phyloP scores from a whole-genome alignment of 2,329 filamentous ascomycete species.

The Fonsecaea multimorphosa region DNA sequence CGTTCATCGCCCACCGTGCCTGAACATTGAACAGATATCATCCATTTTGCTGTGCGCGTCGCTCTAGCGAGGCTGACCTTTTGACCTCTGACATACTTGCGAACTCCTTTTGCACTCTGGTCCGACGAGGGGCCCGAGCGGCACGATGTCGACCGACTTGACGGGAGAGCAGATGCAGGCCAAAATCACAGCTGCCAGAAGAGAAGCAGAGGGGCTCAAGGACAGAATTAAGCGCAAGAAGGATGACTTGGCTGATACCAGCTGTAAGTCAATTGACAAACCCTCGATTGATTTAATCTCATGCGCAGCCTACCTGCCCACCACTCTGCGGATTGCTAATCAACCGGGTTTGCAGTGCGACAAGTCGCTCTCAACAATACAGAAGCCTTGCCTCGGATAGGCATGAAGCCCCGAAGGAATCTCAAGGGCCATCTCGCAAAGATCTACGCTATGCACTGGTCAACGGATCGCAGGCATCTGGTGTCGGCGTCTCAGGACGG shows the following conservation, averaged over 20 bases:
- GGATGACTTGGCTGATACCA: conserved; percentile 98
- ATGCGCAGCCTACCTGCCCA: background rate
- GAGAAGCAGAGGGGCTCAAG: conserved; percentile 97
- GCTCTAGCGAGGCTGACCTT: conserved; percentile 25
- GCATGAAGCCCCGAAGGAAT: conserved; percentile 97
- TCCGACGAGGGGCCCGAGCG: conserved; percentile 41
- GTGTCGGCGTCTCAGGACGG: conserved; percentile 98
- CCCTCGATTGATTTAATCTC: background rate
- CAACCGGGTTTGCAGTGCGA: conserved; percentile 68
- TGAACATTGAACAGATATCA: conserved; percentile 48
- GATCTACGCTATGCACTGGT: conserved; percentile 99
- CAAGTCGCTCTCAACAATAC: conserved; percentile 91
- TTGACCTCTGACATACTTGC: conserved; percentile 37
- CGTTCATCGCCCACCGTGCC: conserved; percentile 25
- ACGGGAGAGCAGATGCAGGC: conserved; percentile 76
- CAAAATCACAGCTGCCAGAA: conserved; percentile 87
- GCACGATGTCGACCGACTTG: conserved; percentile 56
- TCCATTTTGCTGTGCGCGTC: conserved; percentile 40
- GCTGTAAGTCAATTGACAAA: conserved; percentile 68
- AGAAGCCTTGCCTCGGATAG: conserved; percentile 87
- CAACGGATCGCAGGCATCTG: conserved; percentile 93
- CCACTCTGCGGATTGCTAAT: conserved; percentile 38
- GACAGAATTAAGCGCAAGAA: conserved; percentile 99
- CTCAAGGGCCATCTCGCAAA: conserved; percentile 98
- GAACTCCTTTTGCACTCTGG: conserved; percentile 29